Evolutionary conservation across 495 filamentous ascomycete species (phyloP), one percentile per base, ranked within the genome.

Genomic region (Pseudevernia furfuracea): DNA sequence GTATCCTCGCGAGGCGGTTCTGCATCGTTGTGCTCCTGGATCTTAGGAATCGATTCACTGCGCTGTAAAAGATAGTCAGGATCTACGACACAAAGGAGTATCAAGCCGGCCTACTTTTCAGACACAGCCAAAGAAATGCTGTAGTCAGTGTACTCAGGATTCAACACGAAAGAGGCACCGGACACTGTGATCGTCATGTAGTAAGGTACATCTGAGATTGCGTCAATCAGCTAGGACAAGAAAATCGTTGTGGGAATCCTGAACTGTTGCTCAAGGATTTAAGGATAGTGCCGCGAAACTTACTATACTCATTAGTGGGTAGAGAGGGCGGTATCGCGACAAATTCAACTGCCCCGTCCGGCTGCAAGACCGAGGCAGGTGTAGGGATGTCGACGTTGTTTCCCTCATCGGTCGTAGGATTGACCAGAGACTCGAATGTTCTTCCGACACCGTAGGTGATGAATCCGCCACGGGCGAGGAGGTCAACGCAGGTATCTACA

Each of bases 111-210:
- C n/a, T 36, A 55, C 52, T 1, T 2, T 14, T 2, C 15, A 14
- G 36, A 21, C 30, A 55, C 52, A 1, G 11, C 28, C 17, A 55
- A 17, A 17, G 28, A 32, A 55, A 34, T 55, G 5, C 30, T 15
- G 17, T 21, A 55, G 19, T 55, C 52, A 34, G 52, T 55, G 21
- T 0, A 6, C 7, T 55, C 52, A 23, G 52, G 30, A 34, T 55
- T 21, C 28, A 55, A 12, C 7, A 2, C 3, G 6, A 1, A 10
- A 1, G 2, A 8, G 11, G 52, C 30, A 34, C 15, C 52, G 15
- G 52, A 55, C 1, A 55, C 17, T 55, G 52, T 55, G 5, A 55
- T 34, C 30, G 52, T 55, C 52, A 55, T 55, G 19, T 55, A 55
- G n/a, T 34, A 34, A 19, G 52, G 52, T 55, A 55, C 17, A 21